These are phyloP conservation scores for Cordyceps cateniannulata DNA, from an alignment of 2,329 filamentous ascomycete species.

Conservation along the genomic window DNA sequence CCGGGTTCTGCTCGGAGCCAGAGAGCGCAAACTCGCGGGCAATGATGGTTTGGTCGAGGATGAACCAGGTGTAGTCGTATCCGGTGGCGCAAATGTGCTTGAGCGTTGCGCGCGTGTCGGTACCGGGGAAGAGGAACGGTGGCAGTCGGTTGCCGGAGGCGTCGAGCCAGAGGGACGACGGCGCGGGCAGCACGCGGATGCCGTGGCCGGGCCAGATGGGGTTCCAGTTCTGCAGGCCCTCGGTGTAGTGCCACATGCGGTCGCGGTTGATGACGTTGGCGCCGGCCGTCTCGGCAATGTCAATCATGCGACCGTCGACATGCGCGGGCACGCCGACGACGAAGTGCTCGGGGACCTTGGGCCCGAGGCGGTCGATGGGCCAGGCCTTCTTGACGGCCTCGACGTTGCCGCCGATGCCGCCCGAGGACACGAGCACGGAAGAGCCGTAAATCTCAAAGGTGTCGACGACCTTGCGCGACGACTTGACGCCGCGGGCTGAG, in stretches of 20 bases:
- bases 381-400: constrained; percentile 52
- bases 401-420: constrained; percentile 56
- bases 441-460: constrained; percentile 48
- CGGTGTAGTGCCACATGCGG: constrained; percentile 62
- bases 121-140: constrained; percentile 48
- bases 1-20: constrained; percentile 57
- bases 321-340: constrained; percentile 56
- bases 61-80: constrained; percentile 59
- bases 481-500: constrained; percentile 43
- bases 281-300: constrained; percentile 45
- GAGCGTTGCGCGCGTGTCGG: constrained; percentile 51
- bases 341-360: constrained; percentile 48
- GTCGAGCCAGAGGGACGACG: constrained; percentile 57
- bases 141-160: constrained; percentile 53
- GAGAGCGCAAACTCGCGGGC: constrained; percentile 57
- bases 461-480: constrained; percentile 40
- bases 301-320: constrained; percentile 59
- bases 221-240: constrained; percentile 56
- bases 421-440: constrained; percentile 48
- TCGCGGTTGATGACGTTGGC: constrained; percentile 54
- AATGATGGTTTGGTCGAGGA: constrained; percentile 51
- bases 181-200: constrained; percentile 54
- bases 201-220: constrained; percentile 56
- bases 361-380: constrained; percentile 51
- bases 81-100: constrained; percentile 54